Base-by-base conservation (phyloP, 371 early-diverging fungal genomes). In the Phascolomyces articulosus region DNA sequence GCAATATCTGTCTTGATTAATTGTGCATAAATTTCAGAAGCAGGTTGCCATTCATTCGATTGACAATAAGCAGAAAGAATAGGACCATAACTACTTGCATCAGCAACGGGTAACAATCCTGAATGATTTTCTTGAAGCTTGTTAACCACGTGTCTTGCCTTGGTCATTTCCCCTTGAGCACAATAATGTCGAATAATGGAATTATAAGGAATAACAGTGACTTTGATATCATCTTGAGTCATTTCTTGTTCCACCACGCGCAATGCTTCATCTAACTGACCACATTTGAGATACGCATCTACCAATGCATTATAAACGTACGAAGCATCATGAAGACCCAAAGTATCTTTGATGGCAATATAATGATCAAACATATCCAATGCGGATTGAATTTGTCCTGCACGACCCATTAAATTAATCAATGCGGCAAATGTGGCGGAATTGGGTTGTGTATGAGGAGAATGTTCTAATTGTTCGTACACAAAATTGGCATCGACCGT, bases 221-320 rank as follows among this genome's bases (percentile, higher is more conserved):
- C 29, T 26, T 72, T 72, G 68, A 81, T 49, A n/a, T 63, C 70
- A 15, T 70, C 67, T 3, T 67, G 31, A 1, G 69, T 51, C 78
- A 81, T 78, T 29, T 74, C 77, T 28, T 75, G 48, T 23, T 76
- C 69, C 13, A 85, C 62, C n/a, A 85, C 75, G 10, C 65, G 68
- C 51, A 83, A 63, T 2, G 85, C 83, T 20, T 70, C 78, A 7
- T 70, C 61, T 13, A 80, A 38, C 23, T 70, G 71, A 38, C 65
- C 57, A 58, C 82, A 83, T 18, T 79, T 79, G 31, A 83, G 63
- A 60, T 82, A 76, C 28, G 78, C 73, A 61, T 79, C 81, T 1
- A 85, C 78, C 1, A 85, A 41, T 1, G 81, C 76, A 64, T 83
- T 80, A 58, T 81, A 85, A n/a, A 85, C 74, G 51, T 76, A 76